These are phyloP conservation scores for Sugiyamaella lignohabitans DNA, from an alignment of 805 yeast species.

Conservation along the genomic window DNA sequence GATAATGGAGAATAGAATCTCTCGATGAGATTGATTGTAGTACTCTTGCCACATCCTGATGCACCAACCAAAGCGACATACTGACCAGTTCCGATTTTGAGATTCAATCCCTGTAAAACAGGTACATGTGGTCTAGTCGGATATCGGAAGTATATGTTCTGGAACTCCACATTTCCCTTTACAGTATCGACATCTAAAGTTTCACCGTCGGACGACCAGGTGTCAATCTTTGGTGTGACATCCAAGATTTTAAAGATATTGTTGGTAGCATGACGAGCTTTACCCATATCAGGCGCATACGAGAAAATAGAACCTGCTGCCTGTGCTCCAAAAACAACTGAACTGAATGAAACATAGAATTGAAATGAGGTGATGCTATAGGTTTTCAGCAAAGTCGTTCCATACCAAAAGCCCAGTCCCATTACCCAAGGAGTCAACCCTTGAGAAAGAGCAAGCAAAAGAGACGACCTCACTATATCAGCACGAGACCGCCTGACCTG, in stretches of 20 bases:
- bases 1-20: constrained; percentile 45
- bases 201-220: constrained; percentile 27
- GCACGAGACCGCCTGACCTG: constrained; percentile 28
- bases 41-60: constrained; percentile 56
- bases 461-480: constrained; percentile 29
- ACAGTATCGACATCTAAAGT: constrained; percentile 27
- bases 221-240: constrained; percentile 31
- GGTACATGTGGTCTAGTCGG: constrained; percentile 48
- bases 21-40: constrained; percentile 45
- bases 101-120: constrained; percentile 45
- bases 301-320: constrained; percentile 37
- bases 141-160: constrained; percentile 57
- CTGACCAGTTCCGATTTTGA: constrained; percentile 42
- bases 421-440: constrained; percentile 35
- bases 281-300: constrained; percentile 39
- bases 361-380: constrained; percentile 27
- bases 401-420: constrained; percentile 41
- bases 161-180: constrained; percentile 48
- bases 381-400: constrained; percentile 31
- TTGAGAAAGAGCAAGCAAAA: constrained; percentile 34
- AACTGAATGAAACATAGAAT: constrained; percentile 35
- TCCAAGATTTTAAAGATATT: constrained; percentile 30
- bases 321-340: constrained; percentile 37
- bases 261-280: constrained; percentile 34
- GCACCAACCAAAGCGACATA: constrained; percentile 65